phyloP scores from a whole-genome alignment of 2,329 filamentous ascomycete species.

The Calonectria hongkongensis region DNA sequence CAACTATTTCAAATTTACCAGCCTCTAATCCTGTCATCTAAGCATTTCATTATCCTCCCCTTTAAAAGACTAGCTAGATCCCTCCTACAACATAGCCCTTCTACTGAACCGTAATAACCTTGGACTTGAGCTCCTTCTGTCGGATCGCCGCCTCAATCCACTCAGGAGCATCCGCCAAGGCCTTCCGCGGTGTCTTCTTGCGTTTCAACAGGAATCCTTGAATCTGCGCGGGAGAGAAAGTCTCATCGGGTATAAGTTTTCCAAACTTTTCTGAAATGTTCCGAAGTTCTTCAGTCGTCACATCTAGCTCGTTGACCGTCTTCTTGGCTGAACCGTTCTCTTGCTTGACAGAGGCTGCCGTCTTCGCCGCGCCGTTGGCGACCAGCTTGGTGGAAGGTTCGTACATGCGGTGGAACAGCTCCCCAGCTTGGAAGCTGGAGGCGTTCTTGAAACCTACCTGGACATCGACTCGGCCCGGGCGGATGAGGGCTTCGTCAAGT shows the following conservation, averaged over 20 bases:
- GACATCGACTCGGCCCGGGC: slow-evolving; percentile 83
- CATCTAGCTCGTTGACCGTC: slow-evolving; percentile 56
- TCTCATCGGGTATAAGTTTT: slow-evolving; percentile 69
- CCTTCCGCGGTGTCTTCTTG: slow-evolving; percentile 74
- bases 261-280: slow-evolving; percentile 70
- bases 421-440: slow-evolving; percentile 72
- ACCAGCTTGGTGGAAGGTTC: slow-evolving; percentile 60
- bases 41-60: background rate
- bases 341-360: slow-evolving; percentile 26
- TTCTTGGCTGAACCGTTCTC: slow-evolving; percentile 24
- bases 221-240: slow-evolving; percentile 77
- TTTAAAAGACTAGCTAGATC: background rate
- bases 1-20: background rate
- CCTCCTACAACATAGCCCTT: slow-evolving; percentile 15
- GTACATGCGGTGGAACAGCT: slow-evolving; percentile 79
- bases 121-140: slow-evolving; percentile 71
- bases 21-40: background rate
- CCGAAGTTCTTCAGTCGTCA: slow-evolving; percentile 63
- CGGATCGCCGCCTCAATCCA: slow-evolving; percentile 72
- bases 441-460: slow-evolving; percentile 79
- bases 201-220: slow-evolving; percentile 79
- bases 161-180: slow-evolving; percentile 70
- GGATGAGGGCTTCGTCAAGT: slow-evolving; percentile 83
- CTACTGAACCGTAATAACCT: slow-evolving; percentile 69
- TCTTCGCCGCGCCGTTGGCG: slow-evolving; percentile 37